Evolutionary conservation across 805 yeast species (phyloP), one percentile per base, ranked within the genome.

Genomic region (Ogataea populi-albae): DNA sequence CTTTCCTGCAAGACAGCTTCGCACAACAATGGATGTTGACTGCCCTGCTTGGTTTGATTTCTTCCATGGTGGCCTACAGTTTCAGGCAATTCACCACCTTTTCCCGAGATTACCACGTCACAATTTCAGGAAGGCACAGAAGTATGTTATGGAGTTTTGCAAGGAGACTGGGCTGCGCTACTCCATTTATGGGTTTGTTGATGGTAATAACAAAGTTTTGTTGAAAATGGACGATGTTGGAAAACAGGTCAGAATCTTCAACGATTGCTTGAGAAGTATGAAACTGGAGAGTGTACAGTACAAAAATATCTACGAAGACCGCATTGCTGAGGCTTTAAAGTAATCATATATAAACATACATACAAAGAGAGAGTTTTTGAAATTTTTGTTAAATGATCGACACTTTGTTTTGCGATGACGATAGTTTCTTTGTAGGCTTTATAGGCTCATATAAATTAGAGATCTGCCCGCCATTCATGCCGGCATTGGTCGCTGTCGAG

Each of bases 21-120:
- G 96, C 49, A 88, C 96, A 2, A 87, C 96, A 3, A 88, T 87
- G 96, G 96, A 87, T 56, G 95, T 87, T 22, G 91, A 83, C 50
- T 87, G 96, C 64, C 96, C 96, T 3, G 81, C 75, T 43, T 87
- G 96, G 96, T 69, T 87, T 32, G 96, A 87, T 57, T 88, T 77
- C 50, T 69, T 87, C 53, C 96, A 87, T 54, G 96, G 96, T 6
- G 96, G 96, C 0, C 70, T 87, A 36, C 96, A 87, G 59, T 87
- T 86, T 65, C 96, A 87, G 57, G 93, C 89, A 0, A 77, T 87
- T 34, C 96, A 87, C 57, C 96, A 87, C 56, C 66, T 88, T 49
- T 87, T 87, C 59, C 96, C 96, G 19, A 68, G 96, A 40, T 58
- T 87, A 50, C 96, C 96, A 16, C 71, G 96, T 40, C 96, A 88